Evolutionary conservation across 2,329 filamentous ascomycete genomes (phyloP).

Genomic region (Talaromyces sp.): DNA sequence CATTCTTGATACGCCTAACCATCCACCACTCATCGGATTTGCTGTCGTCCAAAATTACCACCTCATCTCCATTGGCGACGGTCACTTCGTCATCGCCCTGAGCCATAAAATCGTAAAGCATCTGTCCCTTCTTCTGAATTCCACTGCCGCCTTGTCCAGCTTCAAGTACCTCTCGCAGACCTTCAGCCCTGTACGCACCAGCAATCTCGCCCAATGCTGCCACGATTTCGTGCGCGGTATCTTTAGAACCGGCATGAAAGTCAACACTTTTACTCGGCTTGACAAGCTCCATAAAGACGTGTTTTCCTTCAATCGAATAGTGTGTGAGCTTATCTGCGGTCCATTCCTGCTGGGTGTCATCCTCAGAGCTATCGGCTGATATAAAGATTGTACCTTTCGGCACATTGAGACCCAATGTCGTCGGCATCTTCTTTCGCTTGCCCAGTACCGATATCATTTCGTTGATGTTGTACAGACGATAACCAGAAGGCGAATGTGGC

Average conservation of each 20-base stretch:
- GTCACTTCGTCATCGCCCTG: conserved; percentile 96
- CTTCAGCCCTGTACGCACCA: conserved; percentile 78
- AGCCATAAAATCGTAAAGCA: conserved; percentile 94
- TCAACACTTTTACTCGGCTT: conserved; percentile 91
- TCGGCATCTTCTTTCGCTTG: conserved; percentile 97
- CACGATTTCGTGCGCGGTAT: conserved; percentile 93
- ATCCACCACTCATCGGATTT: conserved; percentile 99
- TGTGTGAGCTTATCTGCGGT: conserved; percentile 92
- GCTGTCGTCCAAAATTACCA: conserved; percentile 80
- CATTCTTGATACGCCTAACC: conserved; percentile 83
- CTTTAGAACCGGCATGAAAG: conserved; percentile 95
- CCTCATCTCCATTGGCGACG: conserved; percentile 84
- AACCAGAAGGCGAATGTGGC: conserved; percentile 68
- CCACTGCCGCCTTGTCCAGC: conserved; percentile 68
- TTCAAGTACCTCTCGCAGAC: conserved; percentile 76
- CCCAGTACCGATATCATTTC: conserved; percentile 97
- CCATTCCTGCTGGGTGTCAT: conserved; percentile 89
- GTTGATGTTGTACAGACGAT: conserved; percentile 93
- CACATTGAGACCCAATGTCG: conserved; percentile 90
- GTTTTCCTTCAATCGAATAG: conserved; percentile 96
- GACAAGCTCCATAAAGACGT: conserved; percentile 92
- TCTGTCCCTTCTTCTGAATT: conserved; percentile 73
- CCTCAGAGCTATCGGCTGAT: conserved; percentile 71
- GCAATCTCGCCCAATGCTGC: conserved; percentile 82
- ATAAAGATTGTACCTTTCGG: conserved; percentile 86